These are phyloP conservation scores for Stylosanthes scabra DNA, from an alignment of 331 rosid species.

Conservation along the genomic window DNA sequence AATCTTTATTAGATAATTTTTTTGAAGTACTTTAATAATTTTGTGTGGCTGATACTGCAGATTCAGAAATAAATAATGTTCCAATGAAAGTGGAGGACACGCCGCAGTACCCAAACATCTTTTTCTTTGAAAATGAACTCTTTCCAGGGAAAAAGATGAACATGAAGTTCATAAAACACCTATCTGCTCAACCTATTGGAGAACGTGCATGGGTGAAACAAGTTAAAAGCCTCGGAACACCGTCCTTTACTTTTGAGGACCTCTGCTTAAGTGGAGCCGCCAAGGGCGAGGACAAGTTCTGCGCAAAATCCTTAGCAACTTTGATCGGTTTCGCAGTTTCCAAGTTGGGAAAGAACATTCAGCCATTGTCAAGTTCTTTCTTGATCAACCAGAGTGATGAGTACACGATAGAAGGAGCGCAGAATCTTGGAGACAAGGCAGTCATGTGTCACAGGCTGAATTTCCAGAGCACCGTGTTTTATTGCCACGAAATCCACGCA, in stretches of 20 bases:
- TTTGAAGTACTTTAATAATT: no score
- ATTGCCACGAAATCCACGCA: slow-evolving; percentile 33
- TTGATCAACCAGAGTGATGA: background rate
- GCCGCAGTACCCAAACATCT: background rate
- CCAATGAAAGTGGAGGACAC: slow-evolving; percentile 12
- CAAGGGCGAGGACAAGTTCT: background rate
- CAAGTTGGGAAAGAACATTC: background rate
- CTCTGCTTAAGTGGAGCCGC: background rate
- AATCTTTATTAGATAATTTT: no score
- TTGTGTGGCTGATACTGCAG: background rate
- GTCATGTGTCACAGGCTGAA: slow-evolving; percentile 32
- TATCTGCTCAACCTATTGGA: slow-evolving; percentile 12
- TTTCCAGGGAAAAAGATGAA: slow-evolving; percentile 25
- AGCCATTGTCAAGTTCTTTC: slow-evolving; percentile 28
- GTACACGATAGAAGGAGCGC: slow-evolving; percentile 12
- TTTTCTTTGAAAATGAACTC: slow-evolving; percentile 26
- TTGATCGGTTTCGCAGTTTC: background rate
- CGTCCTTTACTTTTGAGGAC: slow-evolving; percentile 15
- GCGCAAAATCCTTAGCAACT: background rate
- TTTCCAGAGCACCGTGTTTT: slow-evolving; percentile 32
- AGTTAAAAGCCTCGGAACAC: background rate
- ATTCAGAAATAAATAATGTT: background rate
- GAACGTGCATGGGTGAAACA: background rate
- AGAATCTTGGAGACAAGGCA: slow-evolving; percentile 34
- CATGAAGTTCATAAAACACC: slow-evolving; percentile 9